These are phyloP conservation scores for Calonectria naviculata DNA, from an alignment of 2,329 filamentous ascomycete species.

Conservation along the genomic window DNA sequence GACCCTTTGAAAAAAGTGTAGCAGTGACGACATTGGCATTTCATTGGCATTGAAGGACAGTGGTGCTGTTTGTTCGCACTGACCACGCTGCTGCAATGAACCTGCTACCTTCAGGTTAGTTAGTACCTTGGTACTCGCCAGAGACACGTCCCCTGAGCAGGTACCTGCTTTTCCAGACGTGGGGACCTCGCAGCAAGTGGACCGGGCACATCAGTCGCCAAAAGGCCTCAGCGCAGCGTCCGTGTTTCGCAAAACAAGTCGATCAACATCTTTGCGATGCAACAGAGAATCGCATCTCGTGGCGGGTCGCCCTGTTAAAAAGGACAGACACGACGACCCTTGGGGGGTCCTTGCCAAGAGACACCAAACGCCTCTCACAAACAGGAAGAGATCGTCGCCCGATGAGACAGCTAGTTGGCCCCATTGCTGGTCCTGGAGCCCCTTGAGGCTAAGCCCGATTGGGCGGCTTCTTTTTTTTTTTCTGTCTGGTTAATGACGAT, in stretches of 20 bases:
- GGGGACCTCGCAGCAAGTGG: neutral
- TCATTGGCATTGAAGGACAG: too few relatives aligned
- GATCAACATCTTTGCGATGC: neutral
- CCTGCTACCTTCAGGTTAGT: too few relatives aligned
- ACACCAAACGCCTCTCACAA: neutral
- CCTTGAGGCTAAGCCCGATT: neutral
- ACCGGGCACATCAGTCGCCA: neutral
- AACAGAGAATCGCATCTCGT: neutral
- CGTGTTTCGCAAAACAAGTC: neutral
- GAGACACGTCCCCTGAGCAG: constrained; percentile 1
- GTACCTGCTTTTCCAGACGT: neutral
- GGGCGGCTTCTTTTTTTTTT: neutral
- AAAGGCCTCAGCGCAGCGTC: neutral
- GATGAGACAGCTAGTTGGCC: constrained; percentile 1
- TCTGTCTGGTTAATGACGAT: neutral
- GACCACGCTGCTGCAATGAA: neutral
- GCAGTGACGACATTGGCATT: neutral
- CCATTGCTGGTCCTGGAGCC: constrained; percentile 1
- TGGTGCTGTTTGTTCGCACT: neutral
- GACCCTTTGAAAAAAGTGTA: neutral
- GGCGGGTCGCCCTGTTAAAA: neutral
- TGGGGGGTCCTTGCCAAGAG: neutral
- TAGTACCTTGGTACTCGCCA: too few relatives aligned
- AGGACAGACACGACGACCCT: too few relatives aligned
- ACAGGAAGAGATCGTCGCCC: constrained; percentile 3